These are phyloP conservation scores for Termitomyces sp. DNA, from an alignment of 768 basidiomycete genomes.

Conservation along the genomic window DNA sequence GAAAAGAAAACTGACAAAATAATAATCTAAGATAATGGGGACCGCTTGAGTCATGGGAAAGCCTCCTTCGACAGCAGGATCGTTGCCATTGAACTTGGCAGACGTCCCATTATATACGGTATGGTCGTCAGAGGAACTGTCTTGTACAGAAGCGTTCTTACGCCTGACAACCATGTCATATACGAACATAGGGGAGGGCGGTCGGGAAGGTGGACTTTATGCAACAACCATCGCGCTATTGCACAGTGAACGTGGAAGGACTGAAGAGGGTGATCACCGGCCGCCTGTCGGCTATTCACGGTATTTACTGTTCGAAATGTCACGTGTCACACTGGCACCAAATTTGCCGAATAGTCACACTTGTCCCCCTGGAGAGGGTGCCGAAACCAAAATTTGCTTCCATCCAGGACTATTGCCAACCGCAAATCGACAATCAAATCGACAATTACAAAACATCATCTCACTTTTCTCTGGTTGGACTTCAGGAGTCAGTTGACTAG, in stretches of 20 bases:
- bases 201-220: neutral
- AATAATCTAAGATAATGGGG: conserved; percentile 34
- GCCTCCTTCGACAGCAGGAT: conserved; percentile 18
- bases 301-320: too few relatives aligned
- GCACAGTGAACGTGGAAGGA: neutral
- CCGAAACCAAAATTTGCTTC: too few relatives aligned
- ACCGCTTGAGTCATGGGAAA: conserved; percentile 23
- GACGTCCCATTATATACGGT: neutral
- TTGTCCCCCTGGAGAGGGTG: too few relatives aligned
- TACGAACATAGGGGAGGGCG: neutral
- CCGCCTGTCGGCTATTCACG: neutral
- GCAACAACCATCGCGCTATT: neutral
- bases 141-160: conserved; percentile 1
- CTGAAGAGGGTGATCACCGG: neutral
- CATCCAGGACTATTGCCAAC: too few relatives aligned
- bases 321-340: too few relatives aligned
- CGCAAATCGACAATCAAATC: too few relatives aligned
- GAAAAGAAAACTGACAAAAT: conserved; percentile 20
- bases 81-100: neutral
- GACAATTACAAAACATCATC: too few relatives aligned
- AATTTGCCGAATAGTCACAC: too few relatives aligned
- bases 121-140: neutral
- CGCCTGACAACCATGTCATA: conserved; percentile 8
- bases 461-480: too few relatives aligned
- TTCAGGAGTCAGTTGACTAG: too few relatives aligned